phyloP scores from a whole-genome alignment of 805 yeast species.

The Scheffersomyces coipomensis region DNA sequence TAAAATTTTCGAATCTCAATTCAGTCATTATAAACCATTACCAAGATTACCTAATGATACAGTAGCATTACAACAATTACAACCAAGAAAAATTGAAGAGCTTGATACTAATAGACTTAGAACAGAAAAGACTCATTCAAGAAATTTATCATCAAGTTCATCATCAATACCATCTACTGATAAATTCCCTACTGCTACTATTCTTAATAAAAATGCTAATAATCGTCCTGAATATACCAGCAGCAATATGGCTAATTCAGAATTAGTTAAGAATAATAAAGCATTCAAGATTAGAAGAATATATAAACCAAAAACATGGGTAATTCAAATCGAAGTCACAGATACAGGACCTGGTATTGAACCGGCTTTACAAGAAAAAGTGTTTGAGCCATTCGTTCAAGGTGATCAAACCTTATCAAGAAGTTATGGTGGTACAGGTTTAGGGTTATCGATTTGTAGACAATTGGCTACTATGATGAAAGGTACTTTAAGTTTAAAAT shows the following conservation, averaged over 20 bases:
- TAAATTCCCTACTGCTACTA: too few species aligned
- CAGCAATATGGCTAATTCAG: conserved; percentile 18
- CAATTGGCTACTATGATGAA: conserved; percentile 90
- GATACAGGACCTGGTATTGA: conserved; percentile 97
- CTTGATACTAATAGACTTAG: too few species aligned
- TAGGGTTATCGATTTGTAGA: conserved; percentile 85
- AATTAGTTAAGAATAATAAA: conserved; percentile 35
- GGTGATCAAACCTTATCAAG: conserved; percentile 93
- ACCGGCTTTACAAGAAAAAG: conserved; percentile 72
- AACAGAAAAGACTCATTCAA: too few species aligned
- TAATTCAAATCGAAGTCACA: conserved; percentile 65
- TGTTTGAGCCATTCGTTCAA: conserved; percentile 95
- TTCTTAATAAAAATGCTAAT: too few species aligned
- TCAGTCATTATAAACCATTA: conserved; percentile 22
- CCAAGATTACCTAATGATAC: conserved; percentile 11
- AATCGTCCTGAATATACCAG: too few species aligned
- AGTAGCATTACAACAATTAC: conserved; percentile 12
- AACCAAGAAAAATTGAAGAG: too few species aligned
- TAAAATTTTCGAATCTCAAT: conserved; percentile 36
- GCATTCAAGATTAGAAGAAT: conserved; percentile 32
- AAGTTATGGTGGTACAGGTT: conserved; percentile 93
- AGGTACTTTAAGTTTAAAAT: conserved; percentile 74
- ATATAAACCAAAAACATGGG: conserved; percentile 49
- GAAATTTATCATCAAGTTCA: too few species aligned
- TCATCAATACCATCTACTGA: too few species aligned